Base-by-base conservation (phyloP, 768 basidiomycete genomes). In the Tulasnella sp. region DNA sequence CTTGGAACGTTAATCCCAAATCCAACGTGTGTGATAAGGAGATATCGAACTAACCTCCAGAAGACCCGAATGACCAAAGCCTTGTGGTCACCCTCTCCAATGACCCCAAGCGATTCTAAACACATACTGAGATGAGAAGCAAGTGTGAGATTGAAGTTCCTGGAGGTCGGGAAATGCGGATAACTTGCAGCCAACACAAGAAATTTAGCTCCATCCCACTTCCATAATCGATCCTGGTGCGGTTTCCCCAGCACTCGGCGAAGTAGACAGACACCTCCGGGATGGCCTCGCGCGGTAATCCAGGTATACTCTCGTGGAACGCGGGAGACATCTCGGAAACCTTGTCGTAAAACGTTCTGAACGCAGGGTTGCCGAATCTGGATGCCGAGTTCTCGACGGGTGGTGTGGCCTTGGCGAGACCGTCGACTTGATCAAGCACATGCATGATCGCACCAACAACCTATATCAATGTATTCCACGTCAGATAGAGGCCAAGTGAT, bases 191-290 rank as follows among this genome's bases (percentile, higher is more conserved):
- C 93, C 93, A 97, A 67, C 94, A 97, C 2, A 98, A 61, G 67
- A 97, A 99, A 71, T 97, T 95, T 45, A 98, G 77, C 68, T 99
- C 96, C 95, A 98, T 98, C 13, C 96, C 96, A 66, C 93, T 96
- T n/a, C 96, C 96, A 71, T 99, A 99, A 72, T 99, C 96, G 56
- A 99, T 92, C 8, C 96, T 77, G 50, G 85, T 81, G 27, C 86
- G 75, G 70, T 88, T 96, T 0, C 96, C 96, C 94, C 94, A 98
- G 15, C 84, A 73, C 68, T 94, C 89, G 38, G 76, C 73, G 67
- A 98, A 86, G 69, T 98, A 99, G 0, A 75, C 77, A 1, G 83
- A 79, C 3, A 96, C 71, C 68, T 97, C 95, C 3, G 74, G 68
- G 3, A 82, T 76, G 0, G 83, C 78, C 3, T 80, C 80, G 2